Evolutionary conservation across 371 early-diverging fungal species (phyloP).

Genomic region (Zychaea mexicana): DNA sequence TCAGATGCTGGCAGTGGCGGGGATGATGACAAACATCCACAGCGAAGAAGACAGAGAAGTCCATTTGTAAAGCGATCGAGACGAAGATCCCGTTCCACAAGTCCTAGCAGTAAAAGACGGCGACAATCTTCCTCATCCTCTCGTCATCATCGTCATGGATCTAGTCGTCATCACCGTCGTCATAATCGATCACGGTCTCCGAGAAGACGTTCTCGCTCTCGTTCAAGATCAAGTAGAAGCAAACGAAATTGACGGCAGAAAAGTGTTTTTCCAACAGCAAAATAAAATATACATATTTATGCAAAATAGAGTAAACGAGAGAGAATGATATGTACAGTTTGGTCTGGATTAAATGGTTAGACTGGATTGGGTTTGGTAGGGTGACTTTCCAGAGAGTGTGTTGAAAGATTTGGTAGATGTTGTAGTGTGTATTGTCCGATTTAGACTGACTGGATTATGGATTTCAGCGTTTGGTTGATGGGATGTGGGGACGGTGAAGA

Average conservation of each 20-base stretch:
- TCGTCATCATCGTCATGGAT: background rate
- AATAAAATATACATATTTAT: background rate
- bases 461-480: too few species aligned
- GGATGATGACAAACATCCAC: conserved; percentile 5
- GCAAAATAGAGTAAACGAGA: background rate
- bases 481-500: background rate
- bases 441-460: too few species aligned
- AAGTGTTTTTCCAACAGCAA: background rate
- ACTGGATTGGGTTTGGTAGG: too few species aligned
- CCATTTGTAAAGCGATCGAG: background rate
- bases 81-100: background rate
- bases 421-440: too few species aligned
- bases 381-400: background rate
- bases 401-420: background rate
- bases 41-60: background rate
- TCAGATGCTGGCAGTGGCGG: background rate
- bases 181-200: background rate
- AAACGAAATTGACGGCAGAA: background rate
- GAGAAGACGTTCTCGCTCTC: background rate
- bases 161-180: background rate
- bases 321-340: background rate
- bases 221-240: background rate
- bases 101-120: background rate
- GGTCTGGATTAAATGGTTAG: background rate
- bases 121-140: background rate